phyloP scores from a whole-genome alignment of 2,329 filamentous ascomycete species.

The Fusarium pininemorale region DNA sequence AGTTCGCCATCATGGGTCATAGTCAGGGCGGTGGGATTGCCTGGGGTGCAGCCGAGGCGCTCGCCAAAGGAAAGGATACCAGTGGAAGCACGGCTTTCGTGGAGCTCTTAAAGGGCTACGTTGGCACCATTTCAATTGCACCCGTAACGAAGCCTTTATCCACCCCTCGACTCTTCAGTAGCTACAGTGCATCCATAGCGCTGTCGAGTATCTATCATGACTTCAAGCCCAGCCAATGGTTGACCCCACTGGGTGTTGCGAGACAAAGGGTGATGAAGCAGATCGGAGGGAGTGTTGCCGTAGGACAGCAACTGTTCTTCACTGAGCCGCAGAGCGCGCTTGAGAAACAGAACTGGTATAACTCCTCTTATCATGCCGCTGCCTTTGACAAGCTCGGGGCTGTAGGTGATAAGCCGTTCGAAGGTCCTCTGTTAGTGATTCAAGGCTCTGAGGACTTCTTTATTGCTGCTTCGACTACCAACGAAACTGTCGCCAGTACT shows the following conservation, averaged over 20 bases:
- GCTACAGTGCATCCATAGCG: not conserved
- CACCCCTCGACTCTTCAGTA: not conserved
- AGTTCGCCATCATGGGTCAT: conserved; percentile 58
- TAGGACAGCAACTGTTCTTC: conserved; percentile 1
- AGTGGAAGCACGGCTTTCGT: not conserved
- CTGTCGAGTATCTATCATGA: conserved; percentile 8
- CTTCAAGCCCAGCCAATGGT: conserved; percentile 27
- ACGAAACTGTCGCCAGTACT: not conserved
- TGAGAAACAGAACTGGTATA: not conserved
- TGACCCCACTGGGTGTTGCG: conserved; percentile 12
- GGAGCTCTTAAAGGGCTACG: not conserved
- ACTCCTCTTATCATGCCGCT: conserved; percentile 1
- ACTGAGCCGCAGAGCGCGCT: not conserved
- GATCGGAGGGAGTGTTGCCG: not conserved
- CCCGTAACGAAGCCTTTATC: conserved; percentile 8
- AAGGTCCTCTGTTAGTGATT: not conserved
- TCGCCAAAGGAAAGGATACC: conserved; percentile 33
- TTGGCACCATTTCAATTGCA: conserved; percentile 19
- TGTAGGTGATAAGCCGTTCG: not conserved
- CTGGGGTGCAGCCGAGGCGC: conserved; percentile 47
- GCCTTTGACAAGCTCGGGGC: conserved; percentile 1
- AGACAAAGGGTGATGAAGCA: conserved; percentile 4
- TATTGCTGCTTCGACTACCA: not conserved
- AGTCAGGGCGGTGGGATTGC: conserved; percentile 56
- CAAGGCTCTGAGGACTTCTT: not conserved